Evolutionary conservation across 2,329 filamentous ascomycete species (phyloP).

Genomic region (Sporothrix globosa): DNA sequence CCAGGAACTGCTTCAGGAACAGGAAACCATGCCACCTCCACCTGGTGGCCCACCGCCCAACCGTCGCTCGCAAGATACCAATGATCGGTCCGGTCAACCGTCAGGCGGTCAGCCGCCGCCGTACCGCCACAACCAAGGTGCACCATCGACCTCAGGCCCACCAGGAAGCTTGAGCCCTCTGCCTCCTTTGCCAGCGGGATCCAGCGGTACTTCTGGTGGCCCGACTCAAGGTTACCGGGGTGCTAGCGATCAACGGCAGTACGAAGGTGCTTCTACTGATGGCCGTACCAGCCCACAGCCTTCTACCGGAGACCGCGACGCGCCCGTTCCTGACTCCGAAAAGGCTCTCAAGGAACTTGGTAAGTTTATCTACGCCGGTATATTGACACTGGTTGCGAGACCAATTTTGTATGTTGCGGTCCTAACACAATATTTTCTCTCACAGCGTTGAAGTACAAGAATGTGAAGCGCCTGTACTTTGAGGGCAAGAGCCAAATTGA

Average conservation of each 20-base stretch:
- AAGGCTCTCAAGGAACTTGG: constrained; percentile 62
- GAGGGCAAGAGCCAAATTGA: constrained; percentile 94
- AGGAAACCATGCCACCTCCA: constrained; percentile 51
- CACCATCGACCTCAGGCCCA: constrained; percentile 34
- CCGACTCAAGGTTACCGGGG: constrained; percentile 43
- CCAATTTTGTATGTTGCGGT: not conserved
- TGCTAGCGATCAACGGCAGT: constrained; percentile 45
- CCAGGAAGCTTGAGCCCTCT: constrained; percentile 47
- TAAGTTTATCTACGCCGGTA: constrained; percentile 43
- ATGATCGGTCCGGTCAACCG: constrained; percentile 46
- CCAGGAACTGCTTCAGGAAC: constrained; percentile 22
- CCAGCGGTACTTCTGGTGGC: constrained; percentile 41
- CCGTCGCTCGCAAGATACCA: constrained; percentile 54
- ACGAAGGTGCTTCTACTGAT: constrained; percentile 53
- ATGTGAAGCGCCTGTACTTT: constrained; percentile 97
- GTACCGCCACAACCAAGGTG: constrained; percentile 56
- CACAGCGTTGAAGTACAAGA: constrained; percentile 81
- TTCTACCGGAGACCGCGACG: constrained; percentile 47
- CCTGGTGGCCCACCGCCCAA: constrained; percentile 49
- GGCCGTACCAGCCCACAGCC: constrained; percentile 63
- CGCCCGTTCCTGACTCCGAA: constrained; percentile 50
- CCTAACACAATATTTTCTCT: not conserved
- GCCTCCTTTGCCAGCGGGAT: constrained; percentile 41
- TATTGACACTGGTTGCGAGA: no score
- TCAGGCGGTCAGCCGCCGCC: constrained; percentile 51